Evolutionary conservation across 306 rosid species (phyloP), one percentile per base, ranked within the genome.

Genomic region (Glycine latifolia): DNA sequence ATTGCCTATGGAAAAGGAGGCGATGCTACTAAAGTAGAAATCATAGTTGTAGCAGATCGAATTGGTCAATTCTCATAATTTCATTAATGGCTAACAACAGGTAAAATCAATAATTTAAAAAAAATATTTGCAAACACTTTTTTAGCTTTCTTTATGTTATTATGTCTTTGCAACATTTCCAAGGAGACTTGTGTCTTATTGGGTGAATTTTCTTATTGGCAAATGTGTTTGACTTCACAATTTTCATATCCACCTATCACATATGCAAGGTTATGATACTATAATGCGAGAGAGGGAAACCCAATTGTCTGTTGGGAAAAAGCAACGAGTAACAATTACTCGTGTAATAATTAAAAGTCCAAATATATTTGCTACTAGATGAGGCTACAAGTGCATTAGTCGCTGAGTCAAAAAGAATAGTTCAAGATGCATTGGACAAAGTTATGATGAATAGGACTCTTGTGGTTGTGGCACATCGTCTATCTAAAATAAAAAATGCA

Each of bases 361-460:
- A 10, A 91, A 89, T 87, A 89, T 94, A 58, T 71, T 92, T n/a
- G 71, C 60, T 94, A 7, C 79, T 94, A 12, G 98, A 94, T 77
- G 98, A 94, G 78, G 97, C 98, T 9, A 92, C 97, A 0, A 94
- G 98, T 81, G 98, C 98, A 6, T 79, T 94, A 10, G 97, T 92
- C 10, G 96, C 93, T 0, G 97, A 94, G 48, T 94, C 96, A 37
- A 96, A 94, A 78, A 91, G 91, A 75, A 91, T 94, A 6, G 98
- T 94, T 58, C 98, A 94, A 85, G 97, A 92, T 58, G 98, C 98
- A 76, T 79, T 92, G 12, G 97, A 94, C 69, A 86, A 56, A 77
- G 97, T 94, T 9, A 89, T 94, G 94, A 88, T 94, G 11, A 88
- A 83, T 74, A 80, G 96, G 49, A 94, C 97, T 35, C 91, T 97